Evolutionary conservation across 495 filamentous ascomycete species (phyloP).

Genomic region (Clohesyomyces aquaticus): DNA sequence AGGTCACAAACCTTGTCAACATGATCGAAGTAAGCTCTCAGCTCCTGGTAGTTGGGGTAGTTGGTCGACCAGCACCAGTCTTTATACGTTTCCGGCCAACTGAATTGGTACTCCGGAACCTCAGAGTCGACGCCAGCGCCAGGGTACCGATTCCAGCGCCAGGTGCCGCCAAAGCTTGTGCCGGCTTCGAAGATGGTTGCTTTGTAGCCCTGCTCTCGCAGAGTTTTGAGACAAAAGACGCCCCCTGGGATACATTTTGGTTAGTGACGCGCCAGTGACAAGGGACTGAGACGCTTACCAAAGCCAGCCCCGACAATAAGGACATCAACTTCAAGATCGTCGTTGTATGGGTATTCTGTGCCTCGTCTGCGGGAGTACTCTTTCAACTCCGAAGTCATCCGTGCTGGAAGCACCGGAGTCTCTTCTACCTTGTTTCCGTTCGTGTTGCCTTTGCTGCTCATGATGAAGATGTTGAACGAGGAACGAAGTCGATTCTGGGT

Average conservation of each 20-base stretch:
- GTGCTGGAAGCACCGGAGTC: not conserved
- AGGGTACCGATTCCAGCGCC: conserved; percentile 40
- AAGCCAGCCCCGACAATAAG: conserved; percentile 58
- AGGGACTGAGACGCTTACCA: conserved; percentile 36
- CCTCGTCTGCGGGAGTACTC: conserved; percentile 44
- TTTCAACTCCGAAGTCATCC: conserved; percentile 26
- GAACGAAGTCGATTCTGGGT: not conserved
- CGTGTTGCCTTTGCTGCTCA: not conserved
- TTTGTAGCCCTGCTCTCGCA: not conserved
- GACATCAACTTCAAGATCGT: conserved; percentile 53
- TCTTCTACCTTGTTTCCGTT: not conserved
- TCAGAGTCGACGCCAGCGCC: conserved; percentile 51
- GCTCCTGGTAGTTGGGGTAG: conserved; percentile 57
- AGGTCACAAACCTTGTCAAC: conserved; percentile 56
- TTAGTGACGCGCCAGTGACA: conserved; percentile 19
- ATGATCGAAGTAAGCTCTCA: conserved; percentile 60
- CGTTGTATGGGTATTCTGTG: conserved; percentile 48
- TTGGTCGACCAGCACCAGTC: conserved; percentile 58
- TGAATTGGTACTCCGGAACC: conserved; percentile 50
- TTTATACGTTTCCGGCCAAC: conserved; percentile 47
- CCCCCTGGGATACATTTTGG: not conserved
- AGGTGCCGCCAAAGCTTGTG: conserved; percentile 39
- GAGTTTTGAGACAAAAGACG: not conserved
- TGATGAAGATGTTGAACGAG: not conserved
- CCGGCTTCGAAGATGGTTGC: conserved; percentile 32